A percentile compares a stretch with the other conserved stretches of the same genome.
These are phyloP conservation scores for Alternaria sp. DNA, from an alignment of 2,329 filamentous ascomycete species.

Conservation along the genomic window DNA sequence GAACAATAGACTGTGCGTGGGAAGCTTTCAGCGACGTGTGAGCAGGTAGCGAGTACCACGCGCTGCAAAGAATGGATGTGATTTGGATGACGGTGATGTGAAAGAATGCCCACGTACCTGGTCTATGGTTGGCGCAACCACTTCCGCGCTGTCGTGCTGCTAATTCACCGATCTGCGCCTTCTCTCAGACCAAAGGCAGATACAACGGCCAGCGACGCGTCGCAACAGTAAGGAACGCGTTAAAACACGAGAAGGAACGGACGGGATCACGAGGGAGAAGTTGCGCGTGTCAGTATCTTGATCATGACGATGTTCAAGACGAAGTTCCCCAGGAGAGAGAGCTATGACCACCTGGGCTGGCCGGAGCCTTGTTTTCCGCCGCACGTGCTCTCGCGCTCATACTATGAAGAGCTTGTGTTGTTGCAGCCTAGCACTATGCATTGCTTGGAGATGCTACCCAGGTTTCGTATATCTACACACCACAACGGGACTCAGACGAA, in stretches of 20 bases:
- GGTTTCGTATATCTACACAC: background rate
- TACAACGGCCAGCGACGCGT: background rate
- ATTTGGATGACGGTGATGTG: background rate
- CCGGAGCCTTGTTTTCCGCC: conserved; percentile 14
- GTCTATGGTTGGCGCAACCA: conserved; percentile 14
- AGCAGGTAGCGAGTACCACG: background rate
- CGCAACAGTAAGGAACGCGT: background rate
- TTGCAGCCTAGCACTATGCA: background rate
- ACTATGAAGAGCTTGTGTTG: background rate
- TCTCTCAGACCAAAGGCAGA: background rate
- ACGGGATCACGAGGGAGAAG: background rate
- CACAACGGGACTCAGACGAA: background rate
- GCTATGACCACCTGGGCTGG: conserved; percentile 23
- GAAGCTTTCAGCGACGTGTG: background rate
- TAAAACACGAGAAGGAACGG: conserved; percentile 1
- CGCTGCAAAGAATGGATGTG: background rate
- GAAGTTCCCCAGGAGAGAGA: conserved; percentile 10
- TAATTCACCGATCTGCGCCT: conserved; percentile 3
- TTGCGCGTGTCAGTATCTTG: conserved; percentile 3
- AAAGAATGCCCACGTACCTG: conserved; percentile 19
- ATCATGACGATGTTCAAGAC: conserved; percentile 19
- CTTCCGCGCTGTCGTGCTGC: conserved; percentile 13
- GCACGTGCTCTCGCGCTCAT: conserved; percentile 12
- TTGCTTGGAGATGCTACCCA: background rate
- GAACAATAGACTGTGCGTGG: background rate